Evolutionary conservation across 352 stramenopile species (phyloP), one percentile per base, ranked within the genome.

Genomic region (Proteromonas lacertae): DNA sequence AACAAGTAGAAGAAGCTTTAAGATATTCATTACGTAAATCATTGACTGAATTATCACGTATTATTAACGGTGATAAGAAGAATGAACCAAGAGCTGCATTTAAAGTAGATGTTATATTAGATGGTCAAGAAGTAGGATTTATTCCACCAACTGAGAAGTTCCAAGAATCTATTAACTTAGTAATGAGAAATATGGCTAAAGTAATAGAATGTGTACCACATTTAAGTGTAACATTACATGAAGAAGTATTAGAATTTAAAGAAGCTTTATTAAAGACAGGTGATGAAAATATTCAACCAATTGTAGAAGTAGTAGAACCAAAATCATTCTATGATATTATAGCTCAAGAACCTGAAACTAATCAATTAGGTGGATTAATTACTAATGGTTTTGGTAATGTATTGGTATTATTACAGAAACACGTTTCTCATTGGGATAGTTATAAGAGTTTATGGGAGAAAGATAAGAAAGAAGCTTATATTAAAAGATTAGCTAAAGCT

Each of bases 381-480:
- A 90, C 90, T 71, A 90, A 90, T 46, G 74, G 74, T 8, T 88
- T 92, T 69, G 75, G 62, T 1, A 73, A 68, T 0, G 83, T 64
- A 38, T 68, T 69, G 1, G 84, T 71, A 3, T 68, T 87, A 41
- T 46, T 92, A 4, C 69, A 88, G 45, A 89, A 86, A 46, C 84
- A 91, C 42, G 51, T 89, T 13, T 69, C 67, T 12, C 88, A 88
- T 45, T 87, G 72, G 72, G 69, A 88, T 44, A 86, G 83, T 52
- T 83, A 81, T 55, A 55, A 55, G 32, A 35, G 36, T 38, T 39
- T 55, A 20, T 62, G 53, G 53, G 53, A 62, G 23, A 51, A 40
- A 20, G 51, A 62, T 28, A 62, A 59, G 41, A 34, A 50, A 43
- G 83, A 86, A 42, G 71, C 84, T 41, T 71, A 69, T 0, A 87